Percentiles rank a stretch among this genome's conserved stretches.
Conservation (phyloP, 805 yeast genomes). For the Torulaspora microellipsoides region DNA sequence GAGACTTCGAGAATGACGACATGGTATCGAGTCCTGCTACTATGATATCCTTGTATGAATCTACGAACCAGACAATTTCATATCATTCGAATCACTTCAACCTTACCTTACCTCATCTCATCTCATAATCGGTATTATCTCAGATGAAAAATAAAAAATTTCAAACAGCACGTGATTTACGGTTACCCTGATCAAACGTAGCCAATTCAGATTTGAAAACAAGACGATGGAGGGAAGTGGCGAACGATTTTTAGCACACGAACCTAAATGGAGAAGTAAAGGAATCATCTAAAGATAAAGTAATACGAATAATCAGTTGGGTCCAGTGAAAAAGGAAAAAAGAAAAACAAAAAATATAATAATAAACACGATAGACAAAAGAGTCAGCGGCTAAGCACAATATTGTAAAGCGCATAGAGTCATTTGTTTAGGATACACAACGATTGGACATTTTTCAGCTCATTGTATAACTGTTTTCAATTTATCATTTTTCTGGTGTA, state of each 20-base stretch:
- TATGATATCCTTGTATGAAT: no score
- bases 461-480: no score
- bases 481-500: no score
- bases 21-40: conserved; percentile 1
- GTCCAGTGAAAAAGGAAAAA: conserved; percentile 8
- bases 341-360: conserved; percentile 7
- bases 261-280: conserved; percentile 1
- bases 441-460: no score
- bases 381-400: conserved; percentile 9
- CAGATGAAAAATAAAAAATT: no score
- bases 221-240: conserved; percentile 6
- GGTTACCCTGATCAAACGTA: not conserved
- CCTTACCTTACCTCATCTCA: conserved; percentile 17
- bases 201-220: no score
- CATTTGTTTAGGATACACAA: no score
- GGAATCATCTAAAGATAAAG: conserved; percentile 10
- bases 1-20: conserved; percentile 22
- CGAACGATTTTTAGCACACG: conserved; percentile 8
- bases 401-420: no score
- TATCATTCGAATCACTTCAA: not conserved
- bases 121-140: conserved; percentile 2
- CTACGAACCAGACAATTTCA: not conserved
- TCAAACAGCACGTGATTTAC: no score
- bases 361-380: conserved; percentile 1
- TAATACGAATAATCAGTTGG: conserved; percentile 8